These are phyloP conservation scores for Myxozyma mucilagina DNA, from an alignment of 805 yeast genomes.

Conservation along the genomic window DNA sequence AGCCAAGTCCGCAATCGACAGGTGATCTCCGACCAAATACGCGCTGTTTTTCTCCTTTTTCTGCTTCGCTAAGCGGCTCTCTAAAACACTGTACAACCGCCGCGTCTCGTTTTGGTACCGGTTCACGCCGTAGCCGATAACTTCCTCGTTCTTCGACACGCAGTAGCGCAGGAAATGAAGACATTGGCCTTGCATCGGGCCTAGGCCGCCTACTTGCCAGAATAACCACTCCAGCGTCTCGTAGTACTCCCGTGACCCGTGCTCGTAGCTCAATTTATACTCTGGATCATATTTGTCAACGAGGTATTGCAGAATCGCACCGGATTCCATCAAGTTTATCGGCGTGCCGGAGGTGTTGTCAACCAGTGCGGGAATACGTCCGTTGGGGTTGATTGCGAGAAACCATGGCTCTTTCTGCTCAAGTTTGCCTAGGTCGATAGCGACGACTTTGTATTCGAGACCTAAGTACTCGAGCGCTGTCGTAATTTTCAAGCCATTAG, in stretches of 20 bases:
- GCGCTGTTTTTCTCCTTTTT: constrained; percentile 46
- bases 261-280: constrained; percentile 44
- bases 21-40: constrained; percentile 61
- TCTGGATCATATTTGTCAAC: constrained; percentile 62
- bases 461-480: not conserved
- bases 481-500: not conserved
- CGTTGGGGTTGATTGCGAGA: constrained; percentile 59
- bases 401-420: constrained; percentile 61
- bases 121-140: constrained; percentile 54
- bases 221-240: constrained; percentile 29
- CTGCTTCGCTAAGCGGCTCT: constrained; percentile 45
- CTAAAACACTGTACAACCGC: constrained; percentile 57
- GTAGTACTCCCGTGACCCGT: constrained; percentile 49
- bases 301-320: constrained; percentile 60
- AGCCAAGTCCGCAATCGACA: constrained; percentile 51
- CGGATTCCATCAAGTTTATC: constrained; percentile 56
- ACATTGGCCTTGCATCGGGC: constrained; percentile 58
- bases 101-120: constrained; percentile 54
- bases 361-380: constrained; percentile 59
- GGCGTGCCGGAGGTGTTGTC: constrained; percentile 46
- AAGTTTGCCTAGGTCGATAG: constrained; percentile 46
- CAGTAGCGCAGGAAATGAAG: constrained; percentile 50
- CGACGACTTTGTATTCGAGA: constrained; percentile 40
- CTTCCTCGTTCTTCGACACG: constrained; percentile 41
- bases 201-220: constrained; percentile 27